Percentiles rank a stretch among this genome's conserved stretches.
These are phyloP conservation scores for Chaetomiaceae sp. DNA, from an alignment of 2,329 filamentous ascomycete genomes.

Conservation along the genomic window DNA sequence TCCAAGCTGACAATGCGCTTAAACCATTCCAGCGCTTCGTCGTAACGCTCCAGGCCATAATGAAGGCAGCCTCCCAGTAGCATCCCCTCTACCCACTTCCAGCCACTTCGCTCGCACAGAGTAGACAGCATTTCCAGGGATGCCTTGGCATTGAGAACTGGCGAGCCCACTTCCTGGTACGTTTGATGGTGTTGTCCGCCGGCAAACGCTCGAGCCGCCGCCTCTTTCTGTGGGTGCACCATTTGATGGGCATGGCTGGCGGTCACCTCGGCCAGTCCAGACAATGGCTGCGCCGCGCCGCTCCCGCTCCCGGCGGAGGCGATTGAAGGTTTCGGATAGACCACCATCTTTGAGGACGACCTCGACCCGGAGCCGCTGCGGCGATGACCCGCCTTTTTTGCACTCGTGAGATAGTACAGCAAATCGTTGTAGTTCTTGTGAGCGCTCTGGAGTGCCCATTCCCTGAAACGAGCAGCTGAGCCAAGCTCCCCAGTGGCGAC, in stretches of 20 bases:
- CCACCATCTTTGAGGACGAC: slow-evolving; percentile 42
- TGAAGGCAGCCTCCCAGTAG: slow-evolving; percentile 84
- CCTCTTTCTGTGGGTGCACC: slow-evolving; percentile 22
- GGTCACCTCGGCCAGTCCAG: slow-evolving; percentile 9
- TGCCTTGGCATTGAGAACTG: slow-evolving; percentile 52
- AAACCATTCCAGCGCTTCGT: slow-evolving; percentile 70
- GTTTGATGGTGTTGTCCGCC: slow-evolving; percentile 18
- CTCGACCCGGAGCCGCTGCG: slow-evolving; percentile 34
- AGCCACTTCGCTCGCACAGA: slow-evolving; percentile 71
- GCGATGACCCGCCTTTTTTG: slow-evolving; percentile 42
- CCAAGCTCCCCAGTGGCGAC: slow-evolving; percentile 21
- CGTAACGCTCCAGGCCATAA: slow-evolving; percentile 81
- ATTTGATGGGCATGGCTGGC: slow-evolving; percentile 18
- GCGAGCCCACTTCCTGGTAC: slow-evolving; percentile 30
- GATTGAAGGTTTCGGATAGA: slow-evolving; percentile 50
- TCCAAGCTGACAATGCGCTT: slow-evolving; percentile 54
- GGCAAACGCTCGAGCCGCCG: slow-evolving; percentile 14
- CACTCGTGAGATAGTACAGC: slow-evolving; percentile 56
- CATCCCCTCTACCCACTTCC: slow-evolving; percentile 92
- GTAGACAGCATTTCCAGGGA: slow-evolving; percentile 66
- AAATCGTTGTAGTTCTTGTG: slow-evolving; percentile 68
- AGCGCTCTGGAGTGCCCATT: slow-evolving; percentile 63
- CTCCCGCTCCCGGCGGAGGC: slow-evolving; percentile 18
- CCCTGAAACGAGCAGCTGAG: slow-evolving; percentile 49
- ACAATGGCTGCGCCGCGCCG: slow-evolving; percentile 8